phyloP scores from a whole-genome alignment of 805 yeast genomes.

The Sugiyamaella qingdaonensis region DNA sequence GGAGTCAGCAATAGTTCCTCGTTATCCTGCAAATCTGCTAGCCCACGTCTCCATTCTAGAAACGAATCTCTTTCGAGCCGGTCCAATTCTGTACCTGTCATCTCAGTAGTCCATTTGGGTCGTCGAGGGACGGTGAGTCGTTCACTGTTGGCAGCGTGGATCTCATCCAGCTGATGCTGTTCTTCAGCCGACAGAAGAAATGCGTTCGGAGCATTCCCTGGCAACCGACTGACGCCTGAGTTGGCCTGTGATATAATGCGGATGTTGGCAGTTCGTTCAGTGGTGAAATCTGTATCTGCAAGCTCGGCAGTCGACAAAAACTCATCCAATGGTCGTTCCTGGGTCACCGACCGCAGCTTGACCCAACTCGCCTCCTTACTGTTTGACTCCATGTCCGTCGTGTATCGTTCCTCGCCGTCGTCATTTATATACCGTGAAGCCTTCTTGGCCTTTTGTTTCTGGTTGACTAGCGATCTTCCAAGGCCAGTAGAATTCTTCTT shows the following conservation, averaged over 20 bases:
- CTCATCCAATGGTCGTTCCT: conserved; percentile 90
- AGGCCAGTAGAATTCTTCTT: conserved; percentile 66
- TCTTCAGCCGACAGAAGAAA: conserved; percentile 64
- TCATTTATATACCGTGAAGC: conserved; percentile 39
- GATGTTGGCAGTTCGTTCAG: conserved; percentile 79
- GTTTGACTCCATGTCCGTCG: conserved; percentile 52
- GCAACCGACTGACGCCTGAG: conserved; percentile 33
- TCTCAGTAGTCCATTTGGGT: conserved; percentile 75
- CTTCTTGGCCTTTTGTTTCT: conserved; percentile 52
- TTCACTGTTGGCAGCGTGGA: conserved; percentile 44
- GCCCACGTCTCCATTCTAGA: conserved; percentile 87
- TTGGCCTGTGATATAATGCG: conserved; percentile 67
- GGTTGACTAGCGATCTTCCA: conserved; percentile 78
- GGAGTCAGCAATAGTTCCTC: conserved; percentile 89
- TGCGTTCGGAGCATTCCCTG: conserved; percentile 45
- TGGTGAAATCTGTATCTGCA: conserved; percentile 94
- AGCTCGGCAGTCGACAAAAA: conserved; percentile 91
- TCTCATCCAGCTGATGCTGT: conserved; percentile 52
- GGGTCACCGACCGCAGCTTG: conserved; percentile 87
- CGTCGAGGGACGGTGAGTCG: conserved; percentile 87
- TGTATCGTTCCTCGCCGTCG: conserved; percentile 85
- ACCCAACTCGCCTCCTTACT: conserved; percentile 86
- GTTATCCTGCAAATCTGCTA: conserved; percentile 79
- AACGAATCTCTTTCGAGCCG: conserved; percentile 86
- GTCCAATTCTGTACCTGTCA: conserved; percentile 73